These are phyloP conservation scores for Xenosphaeropsis pyriputrescens DNA, from an alignment of 2,329 filamentous ascomycete genomes.

Conservation along the genomic window DNA sequence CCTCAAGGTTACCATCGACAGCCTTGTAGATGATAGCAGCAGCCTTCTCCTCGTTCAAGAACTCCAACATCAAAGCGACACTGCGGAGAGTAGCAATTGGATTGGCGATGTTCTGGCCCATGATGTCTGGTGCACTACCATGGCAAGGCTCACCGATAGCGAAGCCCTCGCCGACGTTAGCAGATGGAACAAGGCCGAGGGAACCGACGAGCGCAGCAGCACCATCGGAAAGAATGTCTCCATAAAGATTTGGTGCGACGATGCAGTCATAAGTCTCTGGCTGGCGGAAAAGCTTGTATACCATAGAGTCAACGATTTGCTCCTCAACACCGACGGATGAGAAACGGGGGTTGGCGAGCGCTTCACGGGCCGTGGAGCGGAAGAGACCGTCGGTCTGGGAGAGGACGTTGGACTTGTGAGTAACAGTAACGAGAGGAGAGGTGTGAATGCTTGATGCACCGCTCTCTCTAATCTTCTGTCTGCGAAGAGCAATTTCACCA, in stretches of 20 bases:
- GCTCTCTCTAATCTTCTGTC: conserved; percentile 62
- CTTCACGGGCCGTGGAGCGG: conserved; percentile 61
- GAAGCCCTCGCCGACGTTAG: conserved; percentile 88
- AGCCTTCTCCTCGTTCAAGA: conserved; percentile 73
- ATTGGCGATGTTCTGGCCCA: conserved; percentile 86
- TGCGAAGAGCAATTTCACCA: conserved; percentile 79
- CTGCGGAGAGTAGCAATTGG: conserved; percentile 89
- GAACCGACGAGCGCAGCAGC: conserved; percentile 88
- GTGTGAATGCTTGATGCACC: conserved; percentile 45
- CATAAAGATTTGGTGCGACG: conserved; percentile 93
- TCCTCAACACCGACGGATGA: conserved; percentile 62
- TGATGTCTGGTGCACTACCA: conserved; percentile 88
- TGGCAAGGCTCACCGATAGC: conserved; percentile 98
- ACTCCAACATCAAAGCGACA: conserved; percentile 91
- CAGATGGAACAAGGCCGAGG: conserved; percentile 81
- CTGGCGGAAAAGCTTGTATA: conserved; percentile 98
- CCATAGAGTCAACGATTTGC: conserved; percentile 98
- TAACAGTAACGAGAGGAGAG: conserved; percentile 75
- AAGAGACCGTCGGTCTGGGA: conserved; percentile 95
- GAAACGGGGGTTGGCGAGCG: conserved; percentile 54
- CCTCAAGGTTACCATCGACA: conserved; percentile 79
- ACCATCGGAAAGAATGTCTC: conserved; percentile 90
- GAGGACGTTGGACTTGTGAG: conserved; percentile 96
- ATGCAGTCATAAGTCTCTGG: conserved; percentile 94
- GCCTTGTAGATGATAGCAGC: conserved; percentile 84